Percentiles rank a stretch among this genome's conserved stretches.
Evolutionary conservation across 768 basidiomycete genomes (phyloP).

Genomic region (Cystofilobasidium macerans): DNA sequence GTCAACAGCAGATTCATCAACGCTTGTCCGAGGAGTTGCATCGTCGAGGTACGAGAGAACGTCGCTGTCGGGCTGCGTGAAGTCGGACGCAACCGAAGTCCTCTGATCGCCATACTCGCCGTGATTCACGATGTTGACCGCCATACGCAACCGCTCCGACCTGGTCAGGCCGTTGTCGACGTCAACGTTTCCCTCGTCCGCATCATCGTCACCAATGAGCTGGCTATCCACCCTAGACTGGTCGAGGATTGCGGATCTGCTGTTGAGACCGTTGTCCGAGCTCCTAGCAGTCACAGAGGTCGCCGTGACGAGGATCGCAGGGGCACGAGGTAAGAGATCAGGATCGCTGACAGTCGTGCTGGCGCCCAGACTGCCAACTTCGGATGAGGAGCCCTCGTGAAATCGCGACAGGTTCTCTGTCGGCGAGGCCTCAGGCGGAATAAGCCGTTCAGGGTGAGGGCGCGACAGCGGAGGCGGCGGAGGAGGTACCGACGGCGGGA

Average conservation of each 20-base stretch:
- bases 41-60: neutral
- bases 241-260: neutral
- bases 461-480: neutral
- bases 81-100: neutral
- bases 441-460: neutral
- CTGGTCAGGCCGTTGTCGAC: neutral
- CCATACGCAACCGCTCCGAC: neutral
- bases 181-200: neutral
- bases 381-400: neutral
- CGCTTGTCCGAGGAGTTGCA: neutral
- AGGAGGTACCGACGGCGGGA: too few species aligned
- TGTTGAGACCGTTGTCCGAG: neutral
- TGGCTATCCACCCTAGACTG: neutral
- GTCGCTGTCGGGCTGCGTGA: constrained; percentile 1
- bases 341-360: neutral
- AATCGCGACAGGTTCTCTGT: neutral
- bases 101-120: neutral
- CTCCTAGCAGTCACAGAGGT: neutral
- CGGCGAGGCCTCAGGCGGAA: neutral
- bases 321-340: neutral
- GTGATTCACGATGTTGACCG: neutral
- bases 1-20: too few species aligned
- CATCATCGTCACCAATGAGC: neutral
- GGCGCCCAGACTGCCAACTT: neutral
- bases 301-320: neutral